These are phyloP conservation scores for Cyclotella atomus DNA, from an alignment of 108 stramenopile genomes.

Conservation along the genomic window DNA sequence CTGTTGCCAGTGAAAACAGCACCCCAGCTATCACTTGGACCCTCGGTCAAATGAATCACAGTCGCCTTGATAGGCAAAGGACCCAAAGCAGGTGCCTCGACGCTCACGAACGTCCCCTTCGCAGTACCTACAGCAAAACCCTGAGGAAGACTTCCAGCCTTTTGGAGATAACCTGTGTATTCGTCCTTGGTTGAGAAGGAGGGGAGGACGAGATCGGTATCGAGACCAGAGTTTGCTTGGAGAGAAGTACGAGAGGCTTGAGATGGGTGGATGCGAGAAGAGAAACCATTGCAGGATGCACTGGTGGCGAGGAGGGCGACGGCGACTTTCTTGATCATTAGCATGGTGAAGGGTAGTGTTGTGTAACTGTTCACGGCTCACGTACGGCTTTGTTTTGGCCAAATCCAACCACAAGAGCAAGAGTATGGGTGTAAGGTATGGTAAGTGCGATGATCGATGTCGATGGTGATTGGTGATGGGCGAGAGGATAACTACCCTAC, in stretches of 20 bases:
- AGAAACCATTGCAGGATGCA: slow-evolving; percentile 21
- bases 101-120: slow-evolving; percentile 77
- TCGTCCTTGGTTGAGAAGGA: slow-evolving; percentile 67
- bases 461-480: neutral
- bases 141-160: slow-evolving; percentile 64
- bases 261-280: slow-evolving; percentile 4
- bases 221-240: slow-evolving; percentile 16
- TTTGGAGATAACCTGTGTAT: slow-evolving; percentile 67
- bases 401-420: no score
- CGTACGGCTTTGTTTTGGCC: no score
- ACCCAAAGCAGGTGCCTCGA: slow-evolving; percentile 83
- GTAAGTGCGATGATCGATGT: neutral
- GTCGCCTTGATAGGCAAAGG: slow-evolving; percentile 78
- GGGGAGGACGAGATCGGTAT: slow-evolving; percentile 66
- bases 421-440: no score
- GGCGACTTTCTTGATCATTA: slow-evolving; percentile 20
- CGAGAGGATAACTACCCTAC: no score
- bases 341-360: slow-evolving; percentile 11
- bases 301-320: slow-evolving; percentile 24
- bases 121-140: slow-evolving; percentile 87
- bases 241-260: slow-evolving; percentile 8
- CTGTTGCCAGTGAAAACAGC: slow-evolving; percentile 87
- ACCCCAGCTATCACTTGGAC: slow-evolving; percentile 87
- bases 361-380: no score
- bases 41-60: slow-evolving; percentile 84